Evolutionary conservation across 108 stramenopile genomes (phyloP).

Genomic region (Mayamaea pseudoterrestris): DNA sequence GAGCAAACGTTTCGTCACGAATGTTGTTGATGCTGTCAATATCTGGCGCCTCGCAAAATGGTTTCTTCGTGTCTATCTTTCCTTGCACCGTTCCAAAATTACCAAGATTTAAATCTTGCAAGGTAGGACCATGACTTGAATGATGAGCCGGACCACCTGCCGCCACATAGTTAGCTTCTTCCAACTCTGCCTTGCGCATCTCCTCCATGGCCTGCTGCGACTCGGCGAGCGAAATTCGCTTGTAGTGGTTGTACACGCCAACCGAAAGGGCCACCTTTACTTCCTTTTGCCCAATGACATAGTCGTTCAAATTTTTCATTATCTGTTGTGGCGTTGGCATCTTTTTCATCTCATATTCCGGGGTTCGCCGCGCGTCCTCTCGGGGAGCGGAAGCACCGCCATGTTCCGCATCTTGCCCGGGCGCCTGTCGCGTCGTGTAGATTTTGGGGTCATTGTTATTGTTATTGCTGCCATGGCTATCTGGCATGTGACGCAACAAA

Average conservation of each 20-base stretch:
- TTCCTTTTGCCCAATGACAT: constrained; percentile 90
- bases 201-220: constrained; percentile 38
- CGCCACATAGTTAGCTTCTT: background rate
- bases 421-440: background rate
- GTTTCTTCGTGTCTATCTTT: constrained; percentile 9
- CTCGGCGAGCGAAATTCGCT: constrained; percentile 57
- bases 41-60: background rate
- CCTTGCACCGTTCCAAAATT: constrained; percentile 42
- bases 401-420: background rate
- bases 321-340: constrained; percentile 77
- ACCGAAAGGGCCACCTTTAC: constrained; percentile 91
- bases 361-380: no score
- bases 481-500: constrained; percentile 39
- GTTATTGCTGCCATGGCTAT: background rate
- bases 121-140: constrained; percentile 5
- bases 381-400: background rate
- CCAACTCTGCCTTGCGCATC: constrained; percentile 2
- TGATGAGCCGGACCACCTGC: background rate
- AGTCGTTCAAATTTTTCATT: constrained; percentile 80
- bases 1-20: constrained; percentile 36
- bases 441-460: background rate
- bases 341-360: constrained; percentile 5
- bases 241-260: constrained; percentile 97
- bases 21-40: constrained; percentile 33
- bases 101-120: constrained; percentile 54